phyloP scores from a whole-genome alignment of 768 basidiomycete genomes.

The Pulveroboletus frians region DNA sequence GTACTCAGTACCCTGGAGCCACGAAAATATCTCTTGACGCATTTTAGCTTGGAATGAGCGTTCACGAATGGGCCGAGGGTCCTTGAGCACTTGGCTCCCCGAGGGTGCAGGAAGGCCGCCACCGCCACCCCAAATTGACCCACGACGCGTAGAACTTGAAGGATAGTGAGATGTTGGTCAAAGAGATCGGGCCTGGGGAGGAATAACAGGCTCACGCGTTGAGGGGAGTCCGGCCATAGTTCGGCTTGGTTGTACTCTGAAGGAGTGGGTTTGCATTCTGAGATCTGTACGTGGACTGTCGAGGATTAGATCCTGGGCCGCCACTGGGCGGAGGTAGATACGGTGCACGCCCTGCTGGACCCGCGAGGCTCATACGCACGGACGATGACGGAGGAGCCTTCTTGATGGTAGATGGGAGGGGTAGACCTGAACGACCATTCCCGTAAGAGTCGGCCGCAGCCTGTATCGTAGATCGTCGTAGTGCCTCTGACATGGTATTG shows the following conservation, averaged over 20 bases:
- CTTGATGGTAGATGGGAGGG: constrained; percentile 71
- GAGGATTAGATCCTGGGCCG: constrained; percentile 46
- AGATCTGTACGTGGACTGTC: constrained; percentile 65
- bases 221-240: constrained; percentile 69
- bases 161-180: constrained; percentile 3
- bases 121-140: constrained; percentile 67
- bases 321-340: constrained; percentile 34
- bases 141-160: constrained; percentile 62
- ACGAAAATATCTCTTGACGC: constrained; percentile 71
- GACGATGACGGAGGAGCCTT: constrained; percentile 46
- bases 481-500: constrained; percentile 39
- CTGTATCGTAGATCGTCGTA: constrained; percentile 57
- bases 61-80: constrained; percentile 76
- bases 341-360: constrained; percentile 61
- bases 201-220: constrained; percentile 43
- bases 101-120: constrained; percentile 41
- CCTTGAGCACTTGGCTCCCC: constrained; percentile 56
- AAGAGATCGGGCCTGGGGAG: not conserved
- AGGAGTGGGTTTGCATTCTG: constrained; percentile 66
- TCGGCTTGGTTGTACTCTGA: constrained; percentile 62
- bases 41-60: constrained; percentile 66
- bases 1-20: constrained; percentile 60
- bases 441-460: constrained; percentile 45
- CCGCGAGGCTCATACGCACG: constrained; percentile 70
- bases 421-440: constrained; percentile 58